Percentiles rank a stretch among this genome's conserved stretches.
Conservation (phyloP, 805 yeast species). For the Yarrowia sp. region DNA sequence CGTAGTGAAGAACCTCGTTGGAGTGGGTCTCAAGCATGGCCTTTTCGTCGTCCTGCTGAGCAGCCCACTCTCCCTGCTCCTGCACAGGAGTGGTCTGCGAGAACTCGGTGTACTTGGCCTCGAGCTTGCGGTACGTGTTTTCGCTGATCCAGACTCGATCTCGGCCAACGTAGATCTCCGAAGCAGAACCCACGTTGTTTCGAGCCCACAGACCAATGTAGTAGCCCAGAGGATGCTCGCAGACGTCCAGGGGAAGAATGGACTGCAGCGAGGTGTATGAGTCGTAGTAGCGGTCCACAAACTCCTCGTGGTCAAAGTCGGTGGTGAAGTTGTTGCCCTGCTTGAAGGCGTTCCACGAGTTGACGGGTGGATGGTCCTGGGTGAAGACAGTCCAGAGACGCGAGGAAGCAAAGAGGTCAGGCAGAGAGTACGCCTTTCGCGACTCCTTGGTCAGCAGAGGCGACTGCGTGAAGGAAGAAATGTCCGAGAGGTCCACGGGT, state of each 20-base stretch:
- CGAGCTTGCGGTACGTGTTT: conserved; percentile 41
- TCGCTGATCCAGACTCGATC: conserved; percentile 43
- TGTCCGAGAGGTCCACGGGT: not conserved
- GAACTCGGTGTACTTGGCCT: conserved; percentile 30
- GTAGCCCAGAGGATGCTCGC: conserved; percentile 30
- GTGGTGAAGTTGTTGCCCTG: conserved; percentile 20
- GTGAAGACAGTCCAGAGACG: conserved; percentile 18
- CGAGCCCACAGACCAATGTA: conserved; percentile 41
- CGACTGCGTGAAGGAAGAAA: not conserved
- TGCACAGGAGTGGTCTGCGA: conserved; percentile 20
- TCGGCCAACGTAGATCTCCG: conserved; percentile 41
- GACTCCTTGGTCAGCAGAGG: conserved; percentile 1
- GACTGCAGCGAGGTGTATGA: conserved; percentile 27
- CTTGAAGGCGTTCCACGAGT: conserved; percentile 16
- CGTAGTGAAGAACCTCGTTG: not conserved
- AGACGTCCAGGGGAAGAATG: conserved; percentile 37
- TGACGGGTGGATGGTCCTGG: conserved; percentile 9
- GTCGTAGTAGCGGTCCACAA: conserved; percentile 15
- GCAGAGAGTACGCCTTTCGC: not conserved
- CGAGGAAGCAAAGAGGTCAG: conserved; percentile 7
- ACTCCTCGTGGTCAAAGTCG: conserved; percentile 27
- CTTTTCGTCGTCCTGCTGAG: not conserved
- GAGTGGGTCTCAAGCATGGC: not conserved
- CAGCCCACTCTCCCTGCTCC: conserved; percentile 16
- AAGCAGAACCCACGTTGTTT: conserved; percentile 36